phyloP scores from a whole-genome alignment of 305 asterid genomes.

The Withania somnifera region DNA sequence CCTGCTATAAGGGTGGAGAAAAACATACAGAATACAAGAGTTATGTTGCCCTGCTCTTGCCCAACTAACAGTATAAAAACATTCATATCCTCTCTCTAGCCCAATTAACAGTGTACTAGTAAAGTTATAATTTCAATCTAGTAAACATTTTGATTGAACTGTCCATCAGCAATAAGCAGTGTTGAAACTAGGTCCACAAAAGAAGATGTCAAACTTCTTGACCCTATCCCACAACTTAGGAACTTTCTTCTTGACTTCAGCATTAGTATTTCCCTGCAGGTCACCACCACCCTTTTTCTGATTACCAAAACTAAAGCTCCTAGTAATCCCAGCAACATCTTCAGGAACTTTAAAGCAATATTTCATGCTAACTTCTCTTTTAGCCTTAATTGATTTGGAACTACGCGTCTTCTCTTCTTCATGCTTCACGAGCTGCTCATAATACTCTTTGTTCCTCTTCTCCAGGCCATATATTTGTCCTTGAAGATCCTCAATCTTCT shows the following conservation, averaged over 20 bases:
- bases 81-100: too few species aligned
- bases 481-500: constrained; percentile 70
- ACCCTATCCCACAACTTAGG: constrained; percentile 56
- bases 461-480: constrained; percentile 61
- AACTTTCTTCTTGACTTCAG: constrained; percentile 18
- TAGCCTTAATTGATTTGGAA: constrained; percentile 16
- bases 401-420: constrained; percentile 17
- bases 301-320: constrained; percentile 29
- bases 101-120: background rate
- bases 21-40: background rate
- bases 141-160: background rate
- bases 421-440: constrained; percentile 39
- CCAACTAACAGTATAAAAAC: too few species aligned
- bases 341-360: constrained; percentile 31
- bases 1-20: background rate
- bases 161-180: constrained; percentile 20
- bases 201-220: constrained; percentile 56
- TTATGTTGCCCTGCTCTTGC: background rate
- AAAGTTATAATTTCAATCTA: background rate
- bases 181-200: constrained; percentile 39
- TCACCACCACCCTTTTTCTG: constrained; percentile 13
- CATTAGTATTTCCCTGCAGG: constrained; percentile 8
- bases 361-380: constrained; percentile 33
- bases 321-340: constrained; percentile 16
- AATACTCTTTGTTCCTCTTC: constrained; percentile 65